Conservation (phyloP, 2,329 filamentous ascomycete species). For the Fusarium heterosporum region DNA sequence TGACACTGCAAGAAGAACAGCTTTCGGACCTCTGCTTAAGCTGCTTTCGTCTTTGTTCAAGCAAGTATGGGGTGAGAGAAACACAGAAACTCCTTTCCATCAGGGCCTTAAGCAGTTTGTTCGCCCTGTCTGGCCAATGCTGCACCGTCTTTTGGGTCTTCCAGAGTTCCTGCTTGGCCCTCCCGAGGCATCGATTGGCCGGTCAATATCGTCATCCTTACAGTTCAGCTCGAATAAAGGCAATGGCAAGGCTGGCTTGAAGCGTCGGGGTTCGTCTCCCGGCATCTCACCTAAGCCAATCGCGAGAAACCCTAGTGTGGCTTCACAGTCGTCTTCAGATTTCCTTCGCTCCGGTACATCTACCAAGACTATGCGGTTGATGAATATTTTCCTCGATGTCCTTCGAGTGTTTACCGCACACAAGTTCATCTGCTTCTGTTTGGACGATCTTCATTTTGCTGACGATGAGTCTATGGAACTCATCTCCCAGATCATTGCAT, state of each 20-base stretch:
- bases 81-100: constrained; percentile 73
- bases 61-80: constrained; percentile 74
- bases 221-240: constrained; percentile 48
- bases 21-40: constrained; percentile 73
- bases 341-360: constrained; percentile 69
- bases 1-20: constrained; percentile 69
- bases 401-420: constrained; percentile 83
- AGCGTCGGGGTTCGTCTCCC: constrained; percentile 63
- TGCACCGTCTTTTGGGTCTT: constrained; percentile 70
- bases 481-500: constrained; percentile 81
- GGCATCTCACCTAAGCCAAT: constrained; percentile 56
- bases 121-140: constrained; percentile 71
- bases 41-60: constrained; percentile 74
- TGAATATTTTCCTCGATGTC: constrained; percentile 90
- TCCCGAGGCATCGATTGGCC: constrained; percentile 53
- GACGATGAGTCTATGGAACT: constrained; percentile 89
- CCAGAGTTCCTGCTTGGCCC: constrained; percentile 76
- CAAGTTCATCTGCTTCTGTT: constrained; percentile 87
- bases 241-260: constrained; percentile 50
- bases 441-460: constrained; percentile 92
- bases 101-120: constrained; percentile 71
- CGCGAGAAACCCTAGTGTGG: constrained; percentile 53
- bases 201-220: constrained; percentile 55
- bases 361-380: constrained; percentile 77
- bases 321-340: constrained; percentile 67